Base-by-base conservation (phyloP, 1,284 basidiomycete genomes). In the Boletus semigastroideus region DNA sequence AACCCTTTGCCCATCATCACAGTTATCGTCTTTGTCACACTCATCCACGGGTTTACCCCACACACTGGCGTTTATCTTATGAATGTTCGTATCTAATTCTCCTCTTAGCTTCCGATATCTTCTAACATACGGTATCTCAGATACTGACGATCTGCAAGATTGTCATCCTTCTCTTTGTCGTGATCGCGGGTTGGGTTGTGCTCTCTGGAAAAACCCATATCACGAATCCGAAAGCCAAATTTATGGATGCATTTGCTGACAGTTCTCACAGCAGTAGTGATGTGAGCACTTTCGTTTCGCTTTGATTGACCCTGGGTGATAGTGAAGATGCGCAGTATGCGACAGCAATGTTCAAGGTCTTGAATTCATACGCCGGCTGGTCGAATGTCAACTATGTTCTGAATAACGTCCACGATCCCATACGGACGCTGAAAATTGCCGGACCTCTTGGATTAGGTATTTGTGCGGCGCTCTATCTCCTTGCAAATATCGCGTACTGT, bases 271-370 rank as follows among this genome's bases (percentile, higher is more conserved):
- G 73, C 46, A 68, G 74, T 45, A 70, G 74, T 19, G 74, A 77
- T 30, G 75, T 74, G 25, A 46, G 66, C 60, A 39, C 17, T 34
- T 22, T 25, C 7, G 2, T 6, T 14, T 33, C 6, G 9, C 16
- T 33, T 13, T 16, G 7, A 16, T 16, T 16, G 33, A 12, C 25
- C 25, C 25, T 25, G 25, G 25, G 25, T 25, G 14, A 33, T 8
- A 8, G n/a, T 36, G 16, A 13, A 0, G 13, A 40, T 25, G 11
- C 2, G 11, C 49, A 82, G 77, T 82, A 80, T 51, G 78, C 79
- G 2, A 82, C 82, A 8, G 81, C 79, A 5, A 81, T 70, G 4
- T 80, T 80, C 73, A 83, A 83, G 55, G 79, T 84, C n/a, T 65
- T 84, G 17, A 74, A 74, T 54, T 67, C 79, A 2, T 86, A 84